Evolutionary conservation across 176 grass and related monocot genomes (phyloP).

Genomic region (Carex pumila): DNA sequence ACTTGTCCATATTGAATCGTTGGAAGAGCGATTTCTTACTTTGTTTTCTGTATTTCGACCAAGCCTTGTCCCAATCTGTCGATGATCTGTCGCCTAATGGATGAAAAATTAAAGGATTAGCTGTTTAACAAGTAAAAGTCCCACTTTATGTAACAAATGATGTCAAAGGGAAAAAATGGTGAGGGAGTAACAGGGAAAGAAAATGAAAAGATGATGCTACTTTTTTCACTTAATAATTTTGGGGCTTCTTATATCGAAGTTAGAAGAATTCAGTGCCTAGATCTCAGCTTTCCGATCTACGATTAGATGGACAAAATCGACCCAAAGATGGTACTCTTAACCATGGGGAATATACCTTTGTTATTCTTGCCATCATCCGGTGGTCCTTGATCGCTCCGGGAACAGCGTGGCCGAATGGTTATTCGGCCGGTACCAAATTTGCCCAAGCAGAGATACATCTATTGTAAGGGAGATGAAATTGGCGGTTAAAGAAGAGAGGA

Average conservation of each 20-base stretch:
- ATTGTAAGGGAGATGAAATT: neutral
- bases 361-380: conserved; percentile 41
- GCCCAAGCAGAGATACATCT: conserved; percentile 35
- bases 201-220: too few species aligned
- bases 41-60: conserved; percentile 60
- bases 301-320: neutral
- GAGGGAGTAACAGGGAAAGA: too few species aligned
- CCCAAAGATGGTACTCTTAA: neutral
- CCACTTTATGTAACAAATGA: neutral
- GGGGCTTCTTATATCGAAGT: neutral
- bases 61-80: conserved; percentile 91
- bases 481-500: neutral
- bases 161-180: neutral
- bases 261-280: neutral
- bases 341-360: conserved; percentile 32
- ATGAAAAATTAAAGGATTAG: neutral
- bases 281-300: neutral
- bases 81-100: conserved; percentile 57
- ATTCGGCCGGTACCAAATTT: conserved; percentile 36
- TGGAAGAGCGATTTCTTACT: conserved; percentile 78
- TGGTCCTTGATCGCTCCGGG: conserved; percentile 22
- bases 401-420: conserved; percentile 59
- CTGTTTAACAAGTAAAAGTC: neutral
- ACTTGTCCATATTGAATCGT: conserved; percentile 70
- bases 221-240: too few species aligned